Conservation (phyloP, 225 moss, liverwort and hornwort species). For the Sphagnum contortum region DNA sequence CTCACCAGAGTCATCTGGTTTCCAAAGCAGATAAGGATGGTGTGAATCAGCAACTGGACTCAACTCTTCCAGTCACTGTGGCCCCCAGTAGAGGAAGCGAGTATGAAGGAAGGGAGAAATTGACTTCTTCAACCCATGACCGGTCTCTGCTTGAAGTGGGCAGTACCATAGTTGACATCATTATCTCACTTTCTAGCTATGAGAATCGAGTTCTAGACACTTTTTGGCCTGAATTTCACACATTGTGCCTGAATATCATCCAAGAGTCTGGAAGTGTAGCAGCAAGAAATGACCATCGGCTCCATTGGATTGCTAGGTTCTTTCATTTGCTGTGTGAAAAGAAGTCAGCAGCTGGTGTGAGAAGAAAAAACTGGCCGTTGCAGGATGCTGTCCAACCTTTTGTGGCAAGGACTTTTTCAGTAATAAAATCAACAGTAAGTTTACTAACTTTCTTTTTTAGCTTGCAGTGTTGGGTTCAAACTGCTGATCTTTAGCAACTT, state of each 20-base stretch:
- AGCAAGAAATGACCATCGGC: conserved; percentile 25
- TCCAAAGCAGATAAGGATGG: not conserved
- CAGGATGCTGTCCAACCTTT: conserved; percentile 68
- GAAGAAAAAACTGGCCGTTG: conserved; percentile 48
- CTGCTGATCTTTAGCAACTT: not conserved
- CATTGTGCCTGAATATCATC: conserved; percentile 38
- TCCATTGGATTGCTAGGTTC: conserved; percentile 58
- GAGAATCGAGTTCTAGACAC: conserved; percentile 34
- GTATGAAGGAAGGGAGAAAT: not conserved
- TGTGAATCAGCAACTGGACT: conserved; percentile 4
- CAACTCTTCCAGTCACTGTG: not conserved
- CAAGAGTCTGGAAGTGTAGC: conserved; percentile 36
- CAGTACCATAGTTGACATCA: conserved; percentile 42
- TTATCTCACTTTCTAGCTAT: conserved; percentile 32
- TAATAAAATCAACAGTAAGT: conserved; percentile 53
- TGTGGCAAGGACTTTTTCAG: conserved; percentile 49
- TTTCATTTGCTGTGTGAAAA: conserved; percentile 45
- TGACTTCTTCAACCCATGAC: conserved; percentile 19
- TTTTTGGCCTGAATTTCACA: conserved; percentile 85
- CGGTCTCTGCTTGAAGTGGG: conserved; percentile 43
- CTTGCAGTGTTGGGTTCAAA: not conserved
- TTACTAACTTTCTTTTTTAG: not conserved
- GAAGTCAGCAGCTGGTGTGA: conserved; percentile 23
- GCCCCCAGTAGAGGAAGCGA: conserved; percentile 1
- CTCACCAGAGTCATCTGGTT: conserved; percentile 1